phyloP scores from a whole-genome alignment of 2,329 filamentous ascomycete species.

The Periconia digitata region DNA sequence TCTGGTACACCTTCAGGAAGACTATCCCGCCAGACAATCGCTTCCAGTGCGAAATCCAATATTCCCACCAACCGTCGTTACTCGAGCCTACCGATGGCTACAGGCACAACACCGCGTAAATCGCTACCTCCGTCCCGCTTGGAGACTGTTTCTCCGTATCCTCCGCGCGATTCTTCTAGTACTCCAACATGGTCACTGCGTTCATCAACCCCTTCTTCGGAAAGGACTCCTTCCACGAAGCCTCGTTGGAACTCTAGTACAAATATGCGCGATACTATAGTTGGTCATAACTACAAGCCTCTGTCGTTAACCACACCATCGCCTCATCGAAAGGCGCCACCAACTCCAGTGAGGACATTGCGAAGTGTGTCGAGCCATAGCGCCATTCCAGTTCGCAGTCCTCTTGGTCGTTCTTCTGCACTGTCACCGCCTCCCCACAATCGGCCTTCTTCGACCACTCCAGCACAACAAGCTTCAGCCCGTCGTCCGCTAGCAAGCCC shows the following conservation, averaged over 20 bases:
- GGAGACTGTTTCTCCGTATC: constrained; percentile 19
- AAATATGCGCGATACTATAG: constrained; percentile 41
- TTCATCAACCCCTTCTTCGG: constrained; percentile 29
- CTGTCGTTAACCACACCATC: constrained; percentile 37
- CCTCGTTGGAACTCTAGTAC: constrained; percentile 44
- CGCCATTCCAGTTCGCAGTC: constrained; percentile 39
- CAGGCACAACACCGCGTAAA: constrained; percentile 25
- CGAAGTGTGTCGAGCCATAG: constrained; percentile 36
- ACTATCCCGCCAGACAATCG: constrained; percentile 51
- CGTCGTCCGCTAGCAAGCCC: constrained; percentile 32
- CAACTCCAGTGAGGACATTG: constrained; percentile 19
- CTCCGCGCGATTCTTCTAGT: constrained; percentile 27
- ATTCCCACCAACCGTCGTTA: constrained; percentile 48
- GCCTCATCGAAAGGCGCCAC: constrained; percentile 26
- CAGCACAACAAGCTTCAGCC: constrained; percentile 22
- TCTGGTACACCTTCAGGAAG: constrained; percentile 49
- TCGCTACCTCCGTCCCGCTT: constrained; percentile 21
- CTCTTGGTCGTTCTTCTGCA: constrained; percentile 29
- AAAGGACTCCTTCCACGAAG: constrained; percentile 26
- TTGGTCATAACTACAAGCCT: constrained; percentile 44
- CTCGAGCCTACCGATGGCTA: constrained; percentile 49
- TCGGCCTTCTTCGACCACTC: constrained; percentile 33
- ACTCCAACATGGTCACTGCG: constrained; percentile 27
- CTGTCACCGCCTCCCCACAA: constrained; percentile 24
- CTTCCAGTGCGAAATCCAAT: constrained; percentile 45